Base-by-base conservation (phyloP, 257 asterid species). In the Datura wrightii region DNA sequence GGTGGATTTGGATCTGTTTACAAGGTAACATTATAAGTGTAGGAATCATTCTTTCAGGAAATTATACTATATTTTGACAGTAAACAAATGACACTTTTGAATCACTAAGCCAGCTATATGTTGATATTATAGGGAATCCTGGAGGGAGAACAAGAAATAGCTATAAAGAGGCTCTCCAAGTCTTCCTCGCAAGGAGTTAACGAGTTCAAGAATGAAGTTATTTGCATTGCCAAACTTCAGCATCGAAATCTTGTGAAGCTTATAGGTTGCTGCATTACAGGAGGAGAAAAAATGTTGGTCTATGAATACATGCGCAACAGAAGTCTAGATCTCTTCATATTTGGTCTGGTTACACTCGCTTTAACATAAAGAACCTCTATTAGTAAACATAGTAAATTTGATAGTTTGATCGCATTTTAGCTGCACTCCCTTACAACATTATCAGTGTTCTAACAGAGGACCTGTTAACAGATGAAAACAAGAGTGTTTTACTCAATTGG, bases 191-290 rank as follows among this genome's bases (percentile, higher is more conserved):
- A 89, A 85, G 90, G 91, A 53, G 79, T 66, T 3, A 86, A 85
- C 5, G 89, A 89, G 89, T 89, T 89, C 85, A 89, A 81, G 87
- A 89, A 85, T 59, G 91, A 89, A 82, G 89, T 87, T 8, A 16
- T 39, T n/a, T 60, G 1, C 56, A 80, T 80, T 9, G 16, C 84
- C 5, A 81, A 81, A 39, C 84, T 60, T 81, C 84, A 81, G 56
- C 84, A 81, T 60, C 48, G 84, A 60, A 24, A 81, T 44, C 84
- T 81, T 60, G 76, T 89, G 83, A 87, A 87, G 89, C 91, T 89
- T 83, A 63, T 87, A 2, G 91, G 90, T 60, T 89, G 86, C 67
- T 89, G 90, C 88, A 67, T 89, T 54, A 76, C 87, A 87, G 85
- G 88, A 81, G 89, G 83, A 63, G 84, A 60, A 60, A 81, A 58